Conservation (phyloP, 768 basidiomycete species). For the Rickenella mellea region DNA sequence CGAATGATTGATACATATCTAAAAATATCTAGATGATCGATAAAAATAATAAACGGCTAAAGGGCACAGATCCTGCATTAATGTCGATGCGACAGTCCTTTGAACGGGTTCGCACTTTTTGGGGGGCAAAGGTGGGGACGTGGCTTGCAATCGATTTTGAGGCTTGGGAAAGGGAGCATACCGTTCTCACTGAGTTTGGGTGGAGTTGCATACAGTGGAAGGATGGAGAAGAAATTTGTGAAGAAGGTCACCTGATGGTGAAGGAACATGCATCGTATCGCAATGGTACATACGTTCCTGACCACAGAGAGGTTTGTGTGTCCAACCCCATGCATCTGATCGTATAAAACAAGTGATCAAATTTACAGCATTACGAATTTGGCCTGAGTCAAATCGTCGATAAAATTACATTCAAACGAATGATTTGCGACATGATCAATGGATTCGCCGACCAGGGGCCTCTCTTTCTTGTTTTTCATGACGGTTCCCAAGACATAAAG, state of each 20-base stretch:
- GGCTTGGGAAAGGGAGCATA: conserved; percentile 73
- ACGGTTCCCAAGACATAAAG: conserved; percentile 71
- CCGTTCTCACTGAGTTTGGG: conserved; percentile 74
- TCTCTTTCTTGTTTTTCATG: conserved; percentile 76
- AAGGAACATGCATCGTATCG: conserved; percentile 46
- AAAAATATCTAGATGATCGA: conserved; percentile 45
- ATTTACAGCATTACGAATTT: conserved; percentile 50
- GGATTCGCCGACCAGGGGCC: conserved; percentile 38
- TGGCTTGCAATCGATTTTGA: conserved; percentile 82
- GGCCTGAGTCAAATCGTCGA: conserved; percentile 51
- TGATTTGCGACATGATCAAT: conserved; percentile 37
- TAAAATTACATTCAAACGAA: conserved; percentile 39
- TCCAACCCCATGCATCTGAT: conserved; percentile 6
- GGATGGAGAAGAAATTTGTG: conserved; percentile 34
- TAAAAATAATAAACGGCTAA: conserved; percentile 73
- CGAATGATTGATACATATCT: background rate
- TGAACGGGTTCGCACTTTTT: conserved; percentile 57
- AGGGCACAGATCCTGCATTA: conserved; percentile 48
- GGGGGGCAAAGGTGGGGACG: conserved; percentile 51
- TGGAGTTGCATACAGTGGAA: conserved; percentile 56
- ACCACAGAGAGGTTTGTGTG: conserved; percentile 45
- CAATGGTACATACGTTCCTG: conserved; percentile 56
- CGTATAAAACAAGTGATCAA: background rate
- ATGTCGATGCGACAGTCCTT: conserved; percentile 51
- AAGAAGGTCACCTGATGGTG: conserved; percentile 54